A percentile compares a stretch with the other conserved stretches of the same genome.
Conservation (phyloP, 176 grass and related monocot genomes). For the Themeda triandra region DNA sequence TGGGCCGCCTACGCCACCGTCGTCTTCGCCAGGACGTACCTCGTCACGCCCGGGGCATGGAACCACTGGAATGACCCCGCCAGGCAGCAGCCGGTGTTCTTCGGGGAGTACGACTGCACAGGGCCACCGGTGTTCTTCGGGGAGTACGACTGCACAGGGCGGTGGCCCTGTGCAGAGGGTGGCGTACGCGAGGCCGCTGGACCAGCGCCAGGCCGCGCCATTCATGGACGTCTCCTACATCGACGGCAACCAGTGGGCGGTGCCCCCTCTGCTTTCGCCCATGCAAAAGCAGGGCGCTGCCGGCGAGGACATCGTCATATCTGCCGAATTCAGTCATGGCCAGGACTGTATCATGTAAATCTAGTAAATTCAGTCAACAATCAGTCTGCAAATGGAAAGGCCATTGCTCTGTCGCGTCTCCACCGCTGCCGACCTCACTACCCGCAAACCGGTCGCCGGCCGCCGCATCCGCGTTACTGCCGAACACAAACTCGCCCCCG, state of each 20-base stretch:
- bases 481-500: conserved; percentile 1
- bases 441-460: background rate
- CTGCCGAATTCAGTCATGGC: background rate
- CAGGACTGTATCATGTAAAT: background rate
- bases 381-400: background rate
- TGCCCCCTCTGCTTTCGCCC: conserved; percentile 27
- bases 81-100: conserved; percentile 60
- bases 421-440: background rate
- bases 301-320: background rate
- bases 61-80: conserved; percentile 73
- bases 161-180: conserved; percentile 28
- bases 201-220: conserved; percentile 40
- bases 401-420: background rate
- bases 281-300: background rate
- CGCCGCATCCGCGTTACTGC: background rate
- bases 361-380: background rate
- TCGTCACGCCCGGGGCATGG: conserved; percentile 72
- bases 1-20: conserved; percentile 61
- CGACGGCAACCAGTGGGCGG: conserved; percentile 50
- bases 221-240: conserved; percentile 85
- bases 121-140: conserved; percentile 68
- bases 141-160: conserved; percentile 70
- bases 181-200: conserved; percentile 55
- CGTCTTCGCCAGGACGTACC: conserved; percentile 62
- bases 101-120: conserved; percentile 70